Evolutionary conservation across 2,329 filamentous ascomycete species (phyloP).

Genomic region (Phialophora chinensis): DNA sequence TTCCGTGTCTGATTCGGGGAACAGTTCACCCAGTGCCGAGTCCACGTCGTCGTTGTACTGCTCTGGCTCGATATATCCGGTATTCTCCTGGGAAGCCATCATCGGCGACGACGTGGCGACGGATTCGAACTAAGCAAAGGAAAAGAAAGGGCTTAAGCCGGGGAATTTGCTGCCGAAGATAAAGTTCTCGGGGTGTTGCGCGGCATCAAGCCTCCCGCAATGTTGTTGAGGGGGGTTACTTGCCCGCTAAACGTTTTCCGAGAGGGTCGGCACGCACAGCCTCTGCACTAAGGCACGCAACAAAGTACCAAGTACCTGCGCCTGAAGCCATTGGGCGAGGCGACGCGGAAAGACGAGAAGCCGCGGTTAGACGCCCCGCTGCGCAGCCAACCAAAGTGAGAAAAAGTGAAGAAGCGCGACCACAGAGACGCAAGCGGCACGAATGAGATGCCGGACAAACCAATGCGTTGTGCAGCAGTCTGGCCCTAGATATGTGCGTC

Average conservation of each 20-base stretch:
- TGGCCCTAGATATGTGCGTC: conserved; percentile 11
- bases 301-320: not conserved
- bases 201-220: not conserved
- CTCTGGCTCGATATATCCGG: conserved; percentile 2
- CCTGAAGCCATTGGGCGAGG: conserved; percentile 4
- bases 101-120: not conserved
- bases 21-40: conserved; percentile 6
- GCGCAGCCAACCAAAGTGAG: not conserved
- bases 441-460: not conserved
- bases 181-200: not conserved
- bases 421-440: not conserved
- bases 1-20: conserved; percentile 12
- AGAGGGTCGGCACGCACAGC: not conserved
- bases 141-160: not conserved
- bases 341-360: conserved; percentile 1
- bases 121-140: not conserved
- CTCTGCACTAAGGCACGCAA: not conserved
- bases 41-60: not conserved
- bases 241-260: not conserved
- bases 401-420: not conserved
- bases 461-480: not conserved
- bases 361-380: not conserved
- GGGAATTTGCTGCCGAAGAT: not conserved
- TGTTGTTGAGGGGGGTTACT: not conserved
- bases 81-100: conserved; percentile 5